Evolutionary conservation across 345 rosid species (phyloP), one percentile per base, ranked within the genome.

Genomic region (Hypericum perforatum): DNA sequence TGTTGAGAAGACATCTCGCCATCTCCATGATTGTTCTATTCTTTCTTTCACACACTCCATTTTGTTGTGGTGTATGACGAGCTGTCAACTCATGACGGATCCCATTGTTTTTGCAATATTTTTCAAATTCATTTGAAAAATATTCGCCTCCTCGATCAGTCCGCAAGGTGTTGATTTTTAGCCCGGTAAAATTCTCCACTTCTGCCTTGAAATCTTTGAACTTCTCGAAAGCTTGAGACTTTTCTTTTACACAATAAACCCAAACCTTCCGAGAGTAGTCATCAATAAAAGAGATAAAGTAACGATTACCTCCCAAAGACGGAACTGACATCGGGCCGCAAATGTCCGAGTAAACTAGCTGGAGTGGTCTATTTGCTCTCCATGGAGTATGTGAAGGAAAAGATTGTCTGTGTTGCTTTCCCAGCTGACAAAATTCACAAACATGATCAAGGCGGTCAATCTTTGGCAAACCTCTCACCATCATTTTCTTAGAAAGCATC

Each of bases 61-160:
- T 56, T 11, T 56, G 32, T 6, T 22, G 50, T 0, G 50, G 11
- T 10, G 59, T 43, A 49, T 22, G 42, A 8, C 39, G 2, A 7
- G 37, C 5, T 9, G 41, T 56, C 5, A 43, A 0, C 10, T 56
- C 9, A 42, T 36, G 16, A 0, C 7, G 9, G 11, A 56, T 22
- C 0, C 50, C 59, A 3, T 16, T 8, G 11, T 1, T 15, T 8
- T 55, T 14, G 29, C 22, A 43, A 0, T 15, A 29, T 0, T 11
- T 7, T 5, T 9, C 22, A 9, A 55, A 55, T 7, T 55, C 41
- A 41, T 55, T 43, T 11, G 48, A 55, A 14, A 36, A 0, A 39
- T 16, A 55, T 12, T 55, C 49, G 5, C 59, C 59, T 12, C 59
- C 59, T 8, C 39, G 6, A 43, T 55, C 29, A 8, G n/a, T 43